Base-by-base conservation (phyloP, 192 early-diverging fungal genomes). In the Entomortierella parvispora region DNA sequence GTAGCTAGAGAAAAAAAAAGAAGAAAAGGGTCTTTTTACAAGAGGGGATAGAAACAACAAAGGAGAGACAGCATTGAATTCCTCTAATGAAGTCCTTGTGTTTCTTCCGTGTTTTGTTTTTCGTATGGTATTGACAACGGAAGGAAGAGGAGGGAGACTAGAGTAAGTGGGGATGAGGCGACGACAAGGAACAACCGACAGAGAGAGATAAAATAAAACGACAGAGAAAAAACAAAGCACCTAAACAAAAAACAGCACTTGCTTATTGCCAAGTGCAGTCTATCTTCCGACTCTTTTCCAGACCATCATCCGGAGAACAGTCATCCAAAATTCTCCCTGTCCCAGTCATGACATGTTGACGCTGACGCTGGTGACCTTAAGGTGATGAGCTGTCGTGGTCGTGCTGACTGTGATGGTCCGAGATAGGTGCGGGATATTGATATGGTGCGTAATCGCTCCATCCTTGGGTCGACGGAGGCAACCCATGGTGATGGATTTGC, bases 321-420 rank as follows among this genome's bases (percentile, higher is more conserved):
- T 40, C 37, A 5, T 40, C 37, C 47, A 49, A 49, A 12, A 12
- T 49, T 49, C 22, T 49, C n/a, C 4, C 4, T 49, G n/a, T 40
- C 7, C 37, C 37, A 40, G 37, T 40, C 37, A 40, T n/a, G n/a
- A n/a, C n/a, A n/a, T n/a, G 48, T 17, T 23, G 5, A 23, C 48
- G 20, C 6, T 20, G n/a, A n/a, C 7, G 28, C 25, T 6, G 9
- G 51, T 26, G 9, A 22, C 17, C 32, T 76, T 68, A 77, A 25
- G 74, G 65, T 23, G 74, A 77, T 40, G 61, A 53, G 66, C 74
- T 77, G 47, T 56, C 74, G 20, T 77, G 65, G 31, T 68, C 60
- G 11, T 72, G 70, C 49, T 77, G 65, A n/a, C 68, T 65, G 33
- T 77, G 65, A 17, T 77, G 74, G n/a, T 77, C 74, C 18, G 70